Percentiles rank a stretch among this genome's conserved stretches.
Evolutionary conservation across 2,329 filamentous ascomycete genomes (phyloP).

Genomic region (Phaeophleospora eucalypticola): DNA sequence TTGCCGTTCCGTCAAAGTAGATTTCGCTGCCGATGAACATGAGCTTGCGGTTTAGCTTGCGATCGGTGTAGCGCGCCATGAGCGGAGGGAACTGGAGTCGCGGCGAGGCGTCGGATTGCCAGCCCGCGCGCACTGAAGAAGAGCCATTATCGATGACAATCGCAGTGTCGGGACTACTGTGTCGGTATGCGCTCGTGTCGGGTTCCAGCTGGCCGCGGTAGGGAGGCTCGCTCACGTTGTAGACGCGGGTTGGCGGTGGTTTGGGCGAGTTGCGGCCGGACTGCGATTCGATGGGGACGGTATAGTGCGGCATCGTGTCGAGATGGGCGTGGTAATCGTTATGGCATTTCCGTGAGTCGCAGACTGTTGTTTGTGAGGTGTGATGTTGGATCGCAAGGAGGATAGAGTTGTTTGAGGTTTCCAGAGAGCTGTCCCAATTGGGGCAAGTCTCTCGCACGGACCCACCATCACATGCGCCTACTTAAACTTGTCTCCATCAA

Average conservation of each 20-base stretch:
- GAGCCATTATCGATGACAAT: constrained; percentile 99
- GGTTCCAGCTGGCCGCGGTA: constrained; percentile 57
- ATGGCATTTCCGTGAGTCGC: constrained; percentile 7
- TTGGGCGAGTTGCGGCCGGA: constrained; percentile 45
- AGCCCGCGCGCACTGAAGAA: constrained; percentile 83
- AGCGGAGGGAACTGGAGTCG: constrained; percentile 79
- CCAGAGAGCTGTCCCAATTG: background rate
- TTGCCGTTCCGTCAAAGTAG: constrained; percentile 88
- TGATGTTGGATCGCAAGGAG: background rate
- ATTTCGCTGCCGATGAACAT: constrained; percentile 90
- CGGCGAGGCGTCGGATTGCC: constrained; percentile 86
- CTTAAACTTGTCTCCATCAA: too few species aligned
- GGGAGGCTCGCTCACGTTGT: constrained; percentile 54
- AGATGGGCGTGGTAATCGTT: background rate
- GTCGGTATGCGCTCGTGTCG: constrained; percentile 65
- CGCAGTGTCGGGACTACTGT: constrained; percentile 60
- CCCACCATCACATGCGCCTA: background rate
- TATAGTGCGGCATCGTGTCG: constrained; percentile 35
- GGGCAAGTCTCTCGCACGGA: background rate
- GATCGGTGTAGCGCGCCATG: constrained; percentile 91
- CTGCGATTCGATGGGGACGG: constrained; percentile 25
- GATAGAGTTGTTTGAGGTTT: background rate
- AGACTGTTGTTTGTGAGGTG: background rate
- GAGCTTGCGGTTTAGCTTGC: constrained; percentile 87
- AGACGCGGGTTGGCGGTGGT: constrained; percentile 50